Conservation (phyloP, 805 yeast species). For the Blastobotrys chiropterorum region DNA sequence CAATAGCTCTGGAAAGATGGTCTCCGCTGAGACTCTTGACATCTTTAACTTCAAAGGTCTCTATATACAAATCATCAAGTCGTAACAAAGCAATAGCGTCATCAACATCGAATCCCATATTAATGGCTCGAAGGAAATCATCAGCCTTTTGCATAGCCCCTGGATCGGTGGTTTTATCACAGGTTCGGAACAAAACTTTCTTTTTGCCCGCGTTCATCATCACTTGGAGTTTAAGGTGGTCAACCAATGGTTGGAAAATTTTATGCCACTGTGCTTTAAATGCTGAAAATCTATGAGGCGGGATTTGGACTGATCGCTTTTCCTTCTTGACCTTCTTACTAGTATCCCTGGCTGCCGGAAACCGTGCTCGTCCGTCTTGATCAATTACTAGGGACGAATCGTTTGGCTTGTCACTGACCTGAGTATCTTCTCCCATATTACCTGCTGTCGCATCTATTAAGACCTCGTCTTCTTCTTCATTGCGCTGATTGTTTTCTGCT, state of each 20-base stretch:
- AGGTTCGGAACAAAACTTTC: constrained; percentile 74
- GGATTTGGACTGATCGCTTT: constrained; percentile 83
- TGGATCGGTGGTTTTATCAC: constrained; percentile 76
- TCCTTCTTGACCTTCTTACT: constrained; percentile 70
- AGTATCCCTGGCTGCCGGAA: constrained; percentile 63
- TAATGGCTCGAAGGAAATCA: constrained; percentile 91
- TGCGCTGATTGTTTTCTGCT: constrained; percentile 35
- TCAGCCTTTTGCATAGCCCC: constrained; percentile 98
- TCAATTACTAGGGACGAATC: constrained; percentile 54
- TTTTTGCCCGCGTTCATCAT: constrained; percentile 87
- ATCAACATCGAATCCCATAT: constrained; percentile 93
- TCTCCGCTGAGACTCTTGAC: constrained; percentile 94
- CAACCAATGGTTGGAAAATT: constrained; percentile 92
- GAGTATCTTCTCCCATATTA: constrained; percentile 16
- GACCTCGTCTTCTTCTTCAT: constrained; percentile 38
- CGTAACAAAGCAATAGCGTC: constrained; percentile 93
- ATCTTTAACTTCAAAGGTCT: constrained; percentile 94
- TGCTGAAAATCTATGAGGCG: constrained; percentile 97
- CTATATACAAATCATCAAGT: constrained; percentile 92
- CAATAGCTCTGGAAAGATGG: constrained; percentile 96
- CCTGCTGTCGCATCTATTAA: constrained; percentile 34
- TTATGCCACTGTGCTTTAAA: constrained; percentile 80
- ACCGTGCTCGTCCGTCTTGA: constrained; percentile 83
- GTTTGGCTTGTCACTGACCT: constrained; percentile 22
- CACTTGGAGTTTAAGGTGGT: constrained; percentile 89